These are phyloP conservation scores for Acanthamoeba triangularis DNA, from an alignment of 208 protist genomes.

Conservation along the genomic window DNA sequence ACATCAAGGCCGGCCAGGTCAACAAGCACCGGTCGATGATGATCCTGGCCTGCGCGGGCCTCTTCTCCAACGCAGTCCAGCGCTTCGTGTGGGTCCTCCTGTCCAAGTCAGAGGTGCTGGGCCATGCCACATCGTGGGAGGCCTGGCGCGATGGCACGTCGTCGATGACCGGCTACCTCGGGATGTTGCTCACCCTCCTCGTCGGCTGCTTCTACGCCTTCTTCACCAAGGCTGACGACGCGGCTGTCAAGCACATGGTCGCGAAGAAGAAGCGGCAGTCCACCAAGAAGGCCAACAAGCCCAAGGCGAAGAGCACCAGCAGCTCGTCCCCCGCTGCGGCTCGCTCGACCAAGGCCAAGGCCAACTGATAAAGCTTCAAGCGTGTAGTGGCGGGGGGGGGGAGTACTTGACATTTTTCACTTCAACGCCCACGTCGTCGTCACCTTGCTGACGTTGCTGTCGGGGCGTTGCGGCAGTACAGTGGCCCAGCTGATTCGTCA, in stretches of 20 bases:
- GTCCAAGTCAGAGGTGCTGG: neutral
- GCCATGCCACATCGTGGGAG: neutral
- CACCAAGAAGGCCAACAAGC: no score
- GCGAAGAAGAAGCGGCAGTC: no score
- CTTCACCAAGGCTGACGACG: neutral
- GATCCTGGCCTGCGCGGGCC: neutral
- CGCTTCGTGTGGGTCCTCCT: neutral
- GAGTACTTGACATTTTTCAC: no score
- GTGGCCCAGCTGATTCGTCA: no score
- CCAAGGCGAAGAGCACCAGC: no score
- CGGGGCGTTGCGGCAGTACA: no score
- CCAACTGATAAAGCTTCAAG: no score
- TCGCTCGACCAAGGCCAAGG: no score
- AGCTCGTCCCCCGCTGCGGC: no score
- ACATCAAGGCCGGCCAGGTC: slow-evolving; percentile 11
- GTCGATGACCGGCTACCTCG: neutral
- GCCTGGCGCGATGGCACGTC: neutral
- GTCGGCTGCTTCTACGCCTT: slow-evolving; percentile 3
- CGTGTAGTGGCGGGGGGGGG: no score
- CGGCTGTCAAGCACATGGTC: neutral
- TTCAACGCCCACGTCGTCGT: no score
- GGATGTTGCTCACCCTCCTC: neutral
- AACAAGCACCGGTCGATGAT: neutral
- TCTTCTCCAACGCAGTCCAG: neutral
- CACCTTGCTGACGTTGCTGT: no score